Percentiles rank a stretch among this genome's conserved stretches.
These are phyloP conservation scores for Fusarium sp. DNA, from an alignment of 2,329 filamentous ascomycete species.

Conservation along the genomic window DNA sequence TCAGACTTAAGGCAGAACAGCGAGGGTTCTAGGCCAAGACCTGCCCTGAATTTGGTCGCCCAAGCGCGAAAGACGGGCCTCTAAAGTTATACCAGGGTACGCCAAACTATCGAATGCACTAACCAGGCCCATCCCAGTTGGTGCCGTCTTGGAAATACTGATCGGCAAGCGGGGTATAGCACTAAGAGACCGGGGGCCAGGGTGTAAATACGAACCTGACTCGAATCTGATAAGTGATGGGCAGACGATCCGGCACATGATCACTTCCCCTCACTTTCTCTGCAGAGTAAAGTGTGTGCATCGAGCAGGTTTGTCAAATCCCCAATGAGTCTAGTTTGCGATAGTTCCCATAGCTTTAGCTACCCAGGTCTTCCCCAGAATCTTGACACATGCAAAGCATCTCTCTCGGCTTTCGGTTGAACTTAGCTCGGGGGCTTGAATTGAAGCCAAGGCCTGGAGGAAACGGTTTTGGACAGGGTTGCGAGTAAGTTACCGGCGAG, in stretches of 20 bases:
- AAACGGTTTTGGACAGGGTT: not conserved
- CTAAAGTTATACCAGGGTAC: constrained; percentile 18
- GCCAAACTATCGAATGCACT: not conserved
- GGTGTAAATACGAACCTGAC: not conserved
- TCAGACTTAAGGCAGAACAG: not conserved
- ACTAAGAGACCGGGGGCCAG: not conserved
- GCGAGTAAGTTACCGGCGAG: not conserved
- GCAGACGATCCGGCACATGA: constrained; percentile 4
- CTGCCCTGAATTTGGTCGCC: not conserved
- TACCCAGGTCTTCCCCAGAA: not conserved
- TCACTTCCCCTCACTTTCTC: constrained; percentile 6
- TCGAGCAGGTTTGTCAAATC: not conserved
- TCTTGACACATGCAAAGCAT: constrained; percentile 1
- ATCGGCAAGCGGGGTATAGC: constrained; percentile 22
- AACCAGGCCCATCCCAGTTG: not conserved
- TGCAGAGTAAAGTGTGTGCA: constrained; percentile 7
- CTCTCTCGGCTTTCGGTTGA: not conserved
- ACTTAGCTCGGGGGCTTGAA: not conserved
- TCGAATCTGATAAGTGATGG: constrained; percentile 5
- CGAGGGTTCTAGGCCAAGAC: not conserved
- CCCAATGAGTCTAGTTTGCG: constrained; percentile 22
- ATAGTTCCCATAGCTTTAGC: not conserved
- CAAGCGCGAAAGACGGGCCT: not conserved
- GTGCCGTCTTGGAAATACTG: not conserved
- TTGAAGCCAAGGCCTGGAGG: not conserved